Conservation (phyloP, 2,329 filamentous ascomycete genomes). For the Pseudogymnoascus sp. region DNA sequence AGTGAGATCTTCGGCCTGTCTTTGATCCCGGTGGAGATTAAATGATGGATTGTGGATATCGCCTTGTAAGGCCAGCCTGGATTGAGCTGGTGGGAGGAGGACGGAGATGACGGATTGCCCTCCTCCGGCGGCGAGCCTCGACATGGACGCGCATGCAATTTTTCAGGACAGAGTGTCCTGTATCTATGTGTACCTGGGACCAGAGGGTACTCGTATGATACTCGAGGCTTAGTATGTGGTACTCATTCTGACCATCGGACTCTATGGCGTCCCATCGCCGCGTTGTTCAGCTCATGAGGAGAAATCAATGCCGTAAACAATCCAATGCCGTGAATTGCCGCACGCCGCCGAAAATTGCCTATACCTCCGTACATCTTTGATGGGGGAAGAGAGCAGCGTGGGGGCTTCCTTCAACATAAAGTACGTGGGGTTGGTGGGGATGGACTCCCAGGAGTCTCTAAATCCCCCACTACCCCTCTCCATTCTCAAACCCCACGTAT, state of each 20-base stretch:
- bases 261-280: neutral
- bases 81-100: neutral
- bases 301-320: neutral
- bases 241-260: neutral
- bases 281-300: neutral
- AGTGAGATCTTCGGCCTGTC: neutral
- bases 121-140: neutral
- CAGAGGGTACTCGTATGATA: neutral
- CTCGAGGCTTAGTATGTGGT: neutral
- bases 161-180: neutral
- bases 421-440: neutral
- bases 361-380: neutral
- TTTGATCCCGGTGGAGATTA: neutral
- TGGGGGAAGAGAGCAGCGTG: neutral
- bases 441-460: neutral
- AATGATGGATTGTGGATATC: neutral
- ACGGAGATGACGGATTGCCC: neutral
- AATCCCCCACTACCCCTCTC: neutral
- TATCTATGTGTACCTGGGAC: neutral
- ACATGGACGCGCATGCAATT: neutral
- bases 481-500: neutral
- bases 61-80: neutral
- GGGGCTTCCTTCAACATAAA: neutral
- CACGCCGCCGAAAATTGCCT: neutral
- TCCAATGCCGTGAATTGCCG: neutral